A percentile compares a stretch with the other conserved stretches of the same genome.
Evolutionary conservation across 2,329 filamentous ascomycete species (phyloP).

Genomic region (Rutstroemia sp.): DNA sequence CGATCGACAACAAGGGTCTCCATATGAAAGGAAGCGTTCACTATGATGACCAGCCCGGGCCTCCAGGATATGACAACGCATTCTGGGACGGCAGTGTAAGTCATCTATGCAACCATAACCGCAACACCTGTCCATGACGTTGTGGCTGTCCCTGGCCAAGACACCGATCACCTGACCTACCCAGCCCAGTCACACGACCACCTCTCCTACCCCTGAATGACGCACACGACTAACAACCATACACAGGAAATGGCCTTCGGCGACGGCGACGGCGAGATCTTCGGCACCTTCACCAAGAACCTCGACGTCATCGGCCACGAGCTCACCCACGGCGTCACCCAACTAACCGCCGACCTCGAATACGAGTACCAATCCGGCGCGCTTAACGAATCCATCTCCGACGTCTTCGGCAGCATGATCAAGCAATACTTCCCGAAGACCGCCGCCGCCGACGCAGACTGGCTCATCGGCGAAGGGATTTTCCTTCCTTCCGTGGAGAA

Average conservation of each 20-base stretch:
- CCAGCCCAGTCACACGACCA: neutral
- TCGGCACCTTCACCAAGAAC: slow-evolving; percentile 39
- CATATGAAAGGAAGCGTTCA: slow-evolving; percentile 47
- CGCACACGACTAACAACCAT: neutral
- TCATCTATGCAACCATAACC: neutral
- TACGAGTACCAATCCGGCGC: slow-evolving; percentile 47
- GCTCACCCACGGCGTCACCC: slow-evolving; percentile 47
- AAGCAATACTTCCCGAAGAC: slow-evolving; percentile 41
- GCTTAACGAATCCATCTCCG: slow-evolving; percentile 49
- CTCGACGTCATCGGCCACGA: slow-evolving; percentile 52
- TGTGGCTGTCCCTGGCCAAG: no score
- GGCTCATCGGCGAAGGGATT: slow-evolving; percentile 47
- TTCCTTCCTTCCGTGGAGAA: slow-evolving; percentile 21
- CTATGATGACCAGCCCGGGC: slow-evolving; percentile 31
- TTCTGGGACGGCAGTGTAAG: slow-evolving; percentile 38
- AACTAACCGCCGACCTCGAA: slow-evolving; percentile 41
- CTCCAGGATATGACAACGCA: slow-evolving; percentile 33
- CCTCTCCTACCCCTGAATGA: neutral
- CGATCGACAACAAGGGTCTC: slow-evolving; percentile 43
- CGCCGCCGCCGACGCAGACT: slow-evolving; percentile 38
- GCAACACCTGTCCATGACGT: no score
- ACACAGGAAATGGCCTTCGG: slow-evolving; percentile 49
- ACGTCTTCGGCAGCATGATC: slow-evolving; percentile 50
- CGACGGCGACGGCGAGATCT: slow-evolving; percentile 41
- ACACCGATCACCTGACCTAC: neutral